A percentile compares a stretch with the other conserved stretches of the same genome.
phyloP scores from a whole-genome alignment of 2,329 filamentous ascomycete genomes.

The Colletotrichum sp. region DNA sequence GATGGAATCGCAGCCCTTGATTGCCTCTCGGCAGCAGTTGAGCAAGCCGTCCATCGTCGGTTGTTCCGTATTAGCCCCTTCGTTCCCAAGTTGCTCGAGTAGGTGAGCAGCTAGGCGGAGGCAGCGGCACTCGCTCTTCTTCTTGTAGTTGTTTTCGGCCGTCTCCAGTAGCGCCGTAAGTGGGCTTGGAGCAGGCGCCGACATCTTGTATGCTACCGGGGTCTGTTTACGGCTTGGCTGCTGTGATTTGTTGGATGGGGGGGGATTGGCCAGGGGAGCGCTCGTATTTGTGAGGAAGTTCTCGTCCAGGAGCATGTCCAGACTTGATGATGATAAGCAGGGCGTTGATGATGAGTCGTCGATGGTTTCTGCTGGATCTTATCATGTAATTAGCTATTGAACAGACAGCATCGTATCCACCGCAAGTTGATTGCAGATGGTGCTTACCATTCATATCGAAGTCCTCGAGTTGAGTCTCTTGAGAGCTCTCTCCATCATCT shows the following conservation, averaged over 20 bases:
- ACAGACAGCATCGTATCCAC: accelerated
- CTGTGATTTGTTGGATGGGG: not conserved
- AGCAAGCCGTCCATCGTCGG: not conserved
- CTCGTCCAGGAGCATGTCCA: not conserved
- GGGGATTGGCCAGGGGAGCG: not conserved
- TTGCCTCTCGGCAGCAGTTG: not conserved
- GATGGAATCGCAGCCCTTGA: constrained; percentile 1
- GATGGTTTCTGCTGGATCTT: not conserved
- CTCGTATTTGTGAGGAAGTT: not conserved
- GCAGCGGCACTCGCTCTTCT: not conserved
- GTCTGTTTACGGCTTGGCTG: not conserved
- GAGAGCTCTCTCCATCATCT: not conserved
- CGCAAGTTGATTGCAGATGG: no score
- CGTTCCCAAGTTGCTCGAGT: not conserved
- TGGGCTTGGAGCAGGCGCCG: not conserved
- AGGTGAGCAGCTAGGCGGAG: not conserved
- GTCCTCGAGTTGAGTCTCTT: not conserved
- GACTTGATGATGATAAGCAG: not conserved
- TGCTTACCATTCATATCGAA: not conserved
- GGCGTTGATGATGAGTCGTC: not conserved
- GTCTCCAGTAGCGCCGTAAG: not conserved
- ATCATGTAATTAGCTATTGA: no score
- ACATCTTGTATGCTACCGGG: not conserved
- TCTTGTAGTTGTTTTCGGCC: not conserved
- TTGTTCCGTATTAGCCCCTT: not conserved